Percentiles rank a stretch among this genome's conserved stretches.
Conservation (phyloP, 495 filamentous ascomycete species). For the Penicillium goetzii region DNA sequence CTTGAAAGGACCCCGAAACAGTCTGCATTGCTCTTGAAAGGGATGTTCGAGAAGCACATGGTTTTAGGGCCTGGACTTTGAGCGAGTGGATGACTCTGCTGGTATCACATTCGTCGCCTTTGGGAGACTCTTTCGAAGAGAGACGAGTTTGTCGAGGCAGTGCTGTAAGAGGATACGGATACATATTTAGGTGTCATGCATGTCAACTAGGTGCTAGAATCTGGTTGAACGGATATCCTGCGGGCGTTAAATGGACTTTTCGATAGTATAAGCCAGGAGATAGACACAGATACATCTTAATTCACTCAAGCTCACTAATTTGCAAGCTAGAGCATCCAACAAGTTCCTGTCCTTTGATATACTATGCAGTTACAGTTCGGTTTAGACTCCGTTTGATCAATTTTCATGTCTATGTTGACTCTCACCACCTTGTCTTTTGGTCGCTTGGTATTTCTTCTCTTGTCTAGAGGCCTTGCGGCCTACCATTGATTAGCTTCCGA, state of each 20-base stretch:
- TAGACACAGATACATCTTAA: neutral
- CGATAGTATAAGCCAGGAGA: neutral
- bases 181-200: neutral
- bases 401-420: no score
- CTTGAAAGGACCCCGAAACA: conserved; percentile 32
- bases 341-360: no score
- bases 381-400: no score
- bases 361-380: no score
- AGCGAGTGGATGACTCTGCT: neutral
- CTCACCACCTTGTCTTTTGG: neutral
- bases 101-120: neutral
- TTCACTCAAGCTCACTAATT: neutral
- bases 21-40: conserved; percentile 32
- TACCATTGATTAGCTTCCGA: neutral
- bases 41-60: conserved; percentile 23
- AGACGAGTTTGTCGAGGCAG: neutral
- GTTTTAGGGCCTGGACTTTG: neutral
- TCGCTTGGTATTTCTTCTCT: neutral
- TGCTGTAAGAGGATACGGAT: neutral
- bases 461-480: neutral
- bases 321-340: neutral
- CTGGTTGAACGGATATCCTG: neutral
- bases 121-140: neutral
- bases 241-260: neutral
- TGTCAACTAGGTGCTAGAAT: neutral